Base-by-base conservation (phyloP, 768 basidiomycete genomes). In the Kwoniella heveanensis region DNA sequence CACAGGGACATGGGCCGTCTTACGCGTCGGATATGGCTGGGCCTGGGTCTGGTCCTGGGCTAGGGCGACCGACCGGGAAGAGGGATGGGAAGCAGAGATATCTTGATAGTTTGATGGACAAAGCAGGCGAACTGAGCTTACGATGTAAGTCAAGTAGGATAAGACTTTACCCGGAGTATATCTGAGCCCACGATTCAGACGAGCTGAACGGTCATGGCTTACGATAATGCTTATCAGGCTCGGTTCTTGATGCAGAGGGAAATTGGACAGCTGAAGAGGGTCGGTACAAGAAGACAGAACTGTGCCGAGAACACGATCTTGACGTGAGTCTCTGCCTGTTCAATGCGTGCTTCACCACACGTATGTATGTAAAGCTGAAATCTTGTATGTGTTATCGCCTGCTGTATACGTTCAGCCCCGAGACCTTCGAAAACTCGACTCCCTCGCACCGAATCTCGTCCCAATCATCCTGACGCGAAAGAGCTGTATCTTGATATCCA, bases 371-470 rank as follows among this genome's bases (percentile, higher is more conserved):
- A n/a, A n/a, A n/a, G n/a, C n/a, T n/a, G n/a, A n/a, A n/a, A n/a
- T n/a, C n/a, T n/a, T n/a, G n/a, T n/a, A n/a, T n/a, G n/a, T n/a
- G n/a, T n/a, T n/a, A n/a, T n/a, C n/a, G n/a, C n/a, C n/a, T n/a
- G n/a, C n/a, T n/a, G n/a, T n/a, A n/a, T n/a, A n/a, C n/a, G n/a
- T n/a, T n/a, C n/a, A 93, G 90, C 89, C 92, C 70, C 89, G 95
- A 84, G 95, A 98, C 83, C 84, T 98, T 24, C 88, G 95, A 58
- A 96, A 97, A 83, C 90, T 98, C 69, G 95, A 98, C 82, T 93
- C 91, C 3, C 85, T 92, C 69, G 86, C 93, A 69, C 92, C 94
- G 36, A 96, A 94, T 80, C 86, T 95, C 60, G 90, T 98, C 19
- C 93, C 94, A 44, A 93, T 93, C 46, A 94, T 98, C 73, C 85